These are phyloP conservation scores for Purshia tridentata DNA, from an alignment of 306 rosid species.

Conservation along the genomic window DNA sequence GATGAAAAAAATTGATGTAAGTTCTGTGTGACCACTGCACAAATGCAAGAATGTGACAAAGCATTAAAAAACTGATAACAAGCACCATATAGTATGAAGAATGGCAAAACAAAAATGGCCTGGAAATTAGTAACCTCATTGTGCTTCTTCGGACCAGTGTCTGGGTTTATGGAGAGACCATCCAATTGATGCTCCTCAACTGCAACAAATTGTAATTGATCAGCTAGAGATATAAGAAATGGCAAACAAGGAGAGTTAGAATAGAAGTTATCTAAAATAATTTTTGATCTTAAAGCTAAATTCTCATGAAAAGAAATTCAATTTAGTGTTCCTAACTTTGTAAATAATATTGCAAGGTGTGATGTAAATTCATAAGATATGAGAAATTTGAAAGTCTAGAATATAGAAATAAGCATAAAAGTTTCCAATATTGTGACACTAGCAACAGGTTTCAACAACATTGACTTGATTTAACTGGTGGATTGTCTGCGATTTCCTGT, in stretches of 20 bases:
- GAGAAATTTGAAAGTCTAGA: not conserved
- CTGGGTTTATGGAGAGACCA: constrained; percentile 25
- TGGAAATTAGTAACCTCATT: constrained; percentile 47
- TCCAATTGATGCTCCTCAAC: constrained; percentile 31
- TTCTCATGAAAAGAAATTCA: not conserved
- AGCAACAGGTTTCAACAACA: not conserved
- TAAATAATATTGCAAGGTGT: not conserved
- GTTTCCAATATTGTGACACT: not conserved
- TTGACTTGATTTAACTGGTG: not conserved
- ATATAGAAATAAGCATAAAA: not conserved
- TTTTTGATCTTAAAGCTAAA: not conserved
- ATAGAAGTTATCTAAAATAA: constrained; percentile 21
- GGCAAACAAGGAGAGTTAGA: constrained; percentile 17
- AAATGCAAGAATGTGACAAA: not conserved
- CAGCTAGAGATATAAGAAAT: constrained; percentile 31
- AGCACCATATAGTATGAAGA: not conserved
- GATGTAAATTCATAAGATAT: not conserved
- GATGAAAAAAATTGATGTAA: not conserved
- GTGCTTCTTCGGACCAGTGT: constrained; percentile 36
- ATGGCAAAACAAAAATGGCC: not conserved
- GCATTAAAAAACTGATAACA: not conserved
- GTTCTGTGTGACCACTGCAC: not conserved
- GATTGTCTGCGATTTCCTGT: not conserved
- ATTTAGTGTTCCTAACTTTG: constrained; percentile 1
- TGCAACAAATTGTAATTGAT: constrained; percentile 36